These are phyloP conservation scores for Flaveria bidentis DNA, from an alignment of 129 eudicot genomes.

Conservation along the genomic window DNA sequence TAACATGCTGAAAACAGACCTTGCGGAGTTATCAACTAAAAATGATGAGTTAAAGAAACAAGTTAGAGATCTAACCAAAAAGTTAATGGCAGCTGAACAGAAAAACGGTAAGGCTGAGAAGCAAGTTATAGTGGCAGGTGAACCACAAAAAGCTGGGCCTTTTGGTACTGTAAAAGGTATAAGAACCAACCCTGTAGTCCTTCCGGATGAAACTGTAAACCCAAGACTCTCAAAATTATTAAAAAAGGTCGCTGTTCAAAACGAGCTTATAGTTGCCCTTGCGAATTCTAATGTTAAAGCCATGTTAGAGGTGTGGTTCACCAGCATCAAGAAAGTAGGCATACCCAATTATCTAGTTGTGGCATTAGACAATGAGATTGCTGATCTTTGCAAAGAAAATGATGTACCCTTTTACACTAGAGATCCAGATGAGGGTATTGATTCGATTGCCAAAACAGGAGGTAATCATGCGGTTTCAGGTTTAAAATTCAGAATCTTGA, in stretches of 20 bases:
- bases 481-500: slow-evolving; percentile 66
- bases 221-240: slow-evolving; percentile 65
- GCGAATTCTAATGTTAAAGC: slow-evolving; percentile 71
- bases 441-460: slow-evolving; percentile 51
- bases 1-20: slow-evolving; percentile 47
- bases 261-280: slow-evolving; percentile 69
- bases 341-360: slow-evolving; percentile 69
- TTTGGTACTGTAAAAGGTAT: slow-evolving; percentile 71
- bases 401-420: slow-evolving; percentile 59
- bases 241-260: slow-evolving; percentile 52
- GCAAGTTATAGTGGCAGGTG: slow-evolving; percentile 38
- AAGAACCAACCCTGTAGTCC: slow-evolving; percentile 64
- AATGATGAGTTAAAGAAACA: slow-evolving; percentile 58
- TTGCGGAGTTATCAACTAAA: slow-evolving; percentile 43
- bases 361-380: slow-evolving; percentile 61
- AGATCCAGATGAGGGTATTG: slow-evolving; percentile 62
- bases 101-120: slow-evolving; percentile 58
- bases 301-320: slow-evolving; percentile 60
- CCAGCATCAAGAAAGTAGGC: slow-evolving; percentile 62
- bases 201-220: slow-evolving; percentile 65
- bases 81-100: slow-evolving; percentile 51
- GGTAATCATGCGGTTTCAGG: slow-evolving; percentile 77
- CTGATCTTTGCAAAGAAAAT: slow-evolving; percentile 61
- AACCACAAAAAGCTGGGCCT: slow-evolving; percentile 69
- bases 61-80: slow-evolving; percentile 53